Percentiles rank a stretch among this genome's conserved stretches.
These are phyloP conservation scores for Aspergillus sp. DNA, from an alignment of 2,329 filamentous ascomycete genomes.

Conservation along the genomic window DNA sequence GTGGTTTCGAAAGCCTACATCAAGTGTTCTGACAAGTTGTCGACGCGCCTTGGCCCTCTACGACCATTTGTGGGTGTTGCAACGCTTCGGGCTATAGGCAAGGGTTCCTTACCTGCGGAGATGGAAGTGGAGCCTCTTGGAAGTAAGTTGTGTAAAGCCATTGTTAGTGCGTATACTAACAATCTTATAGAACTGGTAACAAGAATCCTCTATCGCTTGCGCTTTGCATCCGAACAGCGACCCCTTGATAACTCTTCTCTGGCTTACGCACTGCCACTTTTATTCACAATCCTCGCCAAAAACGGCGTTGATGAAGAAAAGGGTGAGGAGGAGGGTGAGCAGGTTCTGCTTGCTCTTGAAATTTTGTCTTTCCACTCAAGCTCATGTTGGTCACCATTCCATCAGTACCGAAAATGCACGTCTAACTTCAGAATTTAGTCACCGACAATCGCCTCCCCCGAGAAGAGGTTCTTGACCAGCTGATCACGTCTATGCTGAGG, in stretches of 20 bases:
- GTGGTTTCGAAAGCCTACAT: conserved; percentile 76
- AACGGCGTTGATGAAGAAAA: conserved; percentile 68
- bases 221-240: conserved; percentile 89
- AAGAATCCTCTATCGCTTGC: conserved; percentile 82
- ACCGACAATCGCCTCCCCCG: conserved; percentile 75
- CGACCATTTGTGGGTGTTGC: conserved; percentile 85
- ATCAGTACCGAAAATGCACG: background rate
- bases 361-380: conserved; percentile 86
- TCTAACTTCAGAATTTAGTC: conserved; percentile 29
- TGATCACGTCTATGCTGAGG: conserved; percentile 80
- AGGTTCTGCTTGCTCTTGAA: conserved; percentile 84
- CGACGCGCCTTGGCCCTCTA: conserved; percentile 71
- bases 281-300: conserved; percentile 74
- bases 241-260: conserved; percentile 87
- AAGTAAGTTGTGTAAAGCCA: conserved; percentile 40
- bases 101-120: conserved; percentile 69
- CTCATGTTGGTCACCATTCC: conserved; percentile 53
- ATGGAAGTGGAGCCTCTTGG: conserved; percentile 79
- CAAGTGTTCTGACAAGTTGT: conserved; percentile 72
- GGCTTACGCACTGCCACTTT: conserved; percentile 80
- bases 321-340: conserved; percentile 80
- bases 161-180: conserved; percentile 13
- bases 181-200: conserved; percentile 63
- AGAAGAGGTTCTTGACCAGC: conserved; percentile 65
- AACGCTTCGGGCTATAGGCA: conserved; percentile 74